phyloP scores from a whole-genome alignment of 257 asterid species.

The Cinchona pubescens region DNA sequence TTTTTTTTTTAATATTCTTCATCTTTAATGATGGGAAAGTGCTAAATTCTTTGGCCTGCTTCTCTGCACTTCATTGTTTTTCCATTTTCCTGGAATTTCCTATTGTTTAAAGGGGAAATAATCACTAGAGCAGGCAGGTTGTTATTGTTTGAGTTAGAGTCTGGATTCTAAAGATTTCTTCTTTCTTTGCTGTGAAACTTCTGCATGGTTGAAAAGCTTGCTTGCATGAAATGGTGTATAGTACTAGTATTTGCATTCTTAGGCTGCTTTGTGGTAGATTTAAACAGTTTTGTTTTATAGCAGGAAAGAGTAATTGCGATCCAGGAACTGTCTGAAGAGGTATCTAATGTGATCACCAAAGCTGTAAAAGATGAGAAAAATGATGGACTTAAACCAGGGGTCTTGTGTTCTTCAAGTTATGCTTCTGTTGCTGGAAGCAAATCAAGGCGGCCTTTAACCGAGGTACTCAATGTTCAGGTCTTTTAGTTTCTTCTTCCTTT shows the following conservation, averaged over 20 bases:
- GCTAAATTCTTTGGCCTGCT: no score
- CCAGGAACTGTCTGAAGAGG: background rate
- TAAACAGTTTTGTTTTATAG: background rate
- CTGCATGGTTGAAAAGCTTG: background rate
- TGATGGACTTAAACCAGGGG: conserved; percentile 16
- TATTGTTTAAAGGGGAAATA: background rate
- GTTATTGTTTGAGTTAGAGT: background rate
- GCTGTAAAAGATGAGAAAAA: conserved; percentile 14
- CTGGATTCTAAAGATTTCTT: background rate
- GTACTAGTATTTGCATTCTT: background rate
- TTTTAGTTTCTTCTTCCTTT: background rate
- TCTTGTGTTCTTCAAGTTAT: conserved; percentile 22
- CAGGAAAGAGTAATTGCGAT: background rate
- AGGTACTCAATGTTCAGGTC: conserved; percentile 33
- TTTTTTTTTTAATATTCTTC: no score
- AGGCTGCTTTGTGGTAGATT: background rate
- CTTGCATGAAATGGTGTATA: background rate
- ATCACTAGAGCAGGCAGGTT: background rate
- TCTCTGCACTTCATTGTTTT: background rate
- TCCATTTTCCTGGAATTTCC: background rate
- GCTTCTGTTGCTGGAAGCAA: conserved; percentile 26
- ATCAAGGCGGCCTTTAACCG: conserved; percentile 39
- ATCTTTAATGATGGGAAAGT: no score
- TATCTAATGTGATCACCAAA: background rate
- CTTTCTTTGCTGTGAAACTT: background rate